Percentiles rank a stretch among this genome's conserved stretches.
These are phyloP conservation scores for Agapanthus africanus DNA, from an alignment of 106 monocot genomes.

Conservation along the genomic window DNA sequence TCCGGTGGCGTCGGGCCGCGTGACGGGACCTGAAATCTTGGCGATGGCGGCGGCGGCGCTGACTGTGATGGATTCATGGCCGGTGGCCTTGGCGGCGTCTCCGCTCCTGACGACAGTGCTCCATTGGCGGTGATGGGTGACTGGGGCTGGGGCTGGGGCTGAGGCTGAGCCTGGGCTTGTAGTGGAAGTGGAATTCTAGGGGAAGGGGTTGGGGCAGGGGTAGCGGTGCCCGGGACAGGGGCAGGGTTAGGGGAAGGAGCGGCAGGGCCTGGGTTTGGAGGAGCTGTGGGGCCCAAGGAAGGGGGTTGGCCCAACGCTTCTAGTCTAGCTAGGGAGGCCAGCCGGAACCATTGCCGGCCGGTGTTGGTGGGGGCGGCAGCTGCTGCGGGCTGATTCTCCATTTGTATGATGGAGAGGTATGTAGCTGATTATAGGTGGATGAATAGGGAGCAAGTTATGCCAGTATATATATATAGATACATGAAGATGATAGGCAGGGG, in stretches of 20 bases:
- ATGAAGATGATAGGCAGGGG: no score
- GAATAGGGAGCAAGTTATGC: not conserved
- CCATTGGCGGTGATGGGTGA: not conserved
- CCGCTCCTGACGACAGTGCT: not conserved
- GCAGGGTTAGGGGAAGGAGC: not conserved
- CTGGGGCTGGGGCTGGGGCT: not conserved
- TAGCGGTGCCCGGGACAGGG: not conserved
- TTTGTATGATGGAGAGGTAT: not conserved
- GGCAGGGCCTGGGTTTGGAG: not conserved
- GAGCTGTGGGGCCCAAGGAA: not conserved
- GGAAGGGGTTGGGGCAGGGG: not conserved
- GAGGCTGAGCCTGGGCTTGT: not conserved
- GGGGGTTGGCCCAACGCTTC: conserved; percentile 1
- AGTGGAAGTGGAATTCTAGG: not conserved
- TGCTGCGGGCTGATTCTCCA: conserved; percentile 43
- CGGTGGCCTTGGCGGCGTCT: not conserved
- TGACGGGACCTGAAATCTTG: not conserved
- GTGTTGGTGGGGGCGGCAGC: conserved; percentile 14
- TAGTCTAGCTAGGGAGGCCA: conserved; percentile 22
- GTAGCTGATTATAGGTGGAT: not conserved
- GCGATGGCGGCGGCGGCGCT: not conserved
- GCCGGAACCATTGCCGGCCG: conserved; percentile 31
- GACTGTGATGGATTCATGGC: not conserved
- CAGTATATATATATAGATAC: not conserved
- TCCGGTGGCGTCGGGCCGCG: conserved; percentile 1